A percentile compares a stretch with the other conserved stretches of the same genome.
phyloP scores from a whole-genome alignment of 202 grass and related monocot species.

The Musa balbisiana region DNA sequence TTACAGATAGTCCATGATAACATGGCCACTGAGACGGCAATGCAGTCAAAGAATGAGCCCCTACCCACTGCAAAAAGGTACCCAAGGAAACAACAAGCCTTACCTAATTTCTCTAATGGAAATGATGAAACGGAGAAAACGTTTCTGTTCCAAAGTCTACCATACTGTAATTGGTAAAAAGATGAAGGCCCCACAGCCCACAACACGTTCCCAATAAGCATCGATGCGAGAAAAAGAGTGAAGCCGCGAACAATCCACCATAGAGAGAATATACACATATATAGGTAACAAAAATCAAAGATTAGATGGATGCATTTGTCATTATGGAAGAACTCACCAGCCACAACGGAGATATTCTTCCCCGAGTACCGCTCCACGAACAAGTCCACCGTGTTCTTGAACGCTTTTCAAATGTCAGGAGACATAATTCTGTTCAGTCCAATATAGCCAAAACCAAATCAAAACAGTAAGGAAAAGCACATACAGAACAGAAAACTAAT shows the following conservation, averaged over 20 bases:
- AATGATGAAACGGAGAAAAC: neutral
- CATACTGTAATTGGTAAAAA: too few species aligned
- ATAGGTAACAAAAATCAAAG: too few species aligned
- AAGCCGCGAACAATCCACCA: too few species aligned
- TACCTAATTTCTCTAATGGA: constrained; percentile 6
- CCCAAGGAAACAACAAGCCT: neutral
- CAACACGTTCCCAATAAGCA: neutral
- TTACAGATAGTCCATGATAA: constrained; percentile 3
- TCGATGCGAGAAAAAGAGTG: neutral
- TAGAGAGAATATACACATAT: too few species aligned
- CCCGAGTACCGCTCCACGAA: constrained; percentile 44
- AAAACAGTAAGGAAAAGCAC: constrained; percentile 18
- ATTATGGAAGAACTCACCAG: constrained; percentile 21
- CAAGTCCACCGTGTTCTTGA: constrained; percentile 52
- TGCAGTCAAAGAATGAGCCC: neutral
- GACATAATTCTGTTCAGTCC: constrained; percentile 3
- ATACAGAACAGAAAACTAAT: constrained; percentile 16
- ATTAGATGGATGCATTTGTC: too few species aligned
- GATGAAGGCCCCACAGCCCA: neutral
- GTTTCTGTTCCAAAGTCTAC: too few species aligned
- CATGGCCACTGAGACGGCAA: neutral
- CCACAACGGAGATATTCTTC: constrained; percentile 42
- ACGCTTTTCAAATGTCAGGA: too few species aligned
- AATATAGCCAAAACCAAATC: constrained; percentile 18
- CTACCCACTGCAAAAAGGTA: too few species aligned